Base-by-base conservation (phyloP, 2,329 filamentous ascomycete species). In the Aspergillus hortae region DNA sequence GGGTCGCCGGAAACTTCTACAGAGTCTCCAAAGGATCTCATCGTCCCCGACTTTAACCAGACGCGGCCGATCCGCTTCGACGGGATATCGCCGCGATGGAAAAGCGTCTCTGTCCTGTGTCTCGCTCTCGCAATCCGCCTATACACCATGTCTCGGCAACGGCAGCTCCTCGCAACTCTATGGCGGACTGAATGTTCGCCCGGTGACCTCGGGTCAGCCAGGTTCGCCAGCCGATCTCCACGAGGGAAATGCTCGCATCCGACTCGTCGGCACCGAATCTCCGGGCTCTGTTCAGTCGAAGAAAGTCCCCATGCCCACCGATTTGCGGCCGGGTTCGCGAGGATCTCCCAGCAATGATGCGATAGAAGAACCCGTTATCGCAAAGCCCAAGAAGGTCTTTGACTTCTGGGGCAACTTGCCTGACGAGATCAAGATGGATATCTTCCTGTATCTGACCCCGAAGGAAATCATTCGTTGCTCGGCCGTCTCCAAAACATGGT, bases 351-450 rank as follows among this genome's bases (percentile, higher is more conserved):
- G 51, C 25, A 50, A 50, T 1, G 55, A 58, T 7, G 53, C 55
- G 6, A 54, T 56, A 1, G 57, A 58, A 27, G 58, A 61, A 6
- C 52, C 50, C 51, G 54, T 42, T 15, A 48, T 60, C 15, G 63
- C 68, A 21, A 62, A 72, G 54, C 67, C 59, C 27, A 55, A 59
- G n/a, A 66, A 65, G 44, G 71, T 77, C 51, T 76, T 84, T 68
- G 83, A 88, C 58, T 88, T 95, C 59, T 96, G 92, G 91, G 80
- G 77, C 11, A 81, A 83, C 40, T 82, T 97, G 77, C 94, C 94
- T 0, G 78, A 85, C 44, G 94, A 99, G 74, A 78, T 97, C 50
- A 86, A 87, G 60, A 79, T 95, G 61, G 77, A 89, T 40, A 84
- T 96, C 46, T 80, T 97, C 52, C 80, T 83, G 4, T 90, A 87